Evolutionary conservation across 1,284 basidiomycete species (phyloP).

Genomic region (Apiotrichum veenhuisii): DNA sequence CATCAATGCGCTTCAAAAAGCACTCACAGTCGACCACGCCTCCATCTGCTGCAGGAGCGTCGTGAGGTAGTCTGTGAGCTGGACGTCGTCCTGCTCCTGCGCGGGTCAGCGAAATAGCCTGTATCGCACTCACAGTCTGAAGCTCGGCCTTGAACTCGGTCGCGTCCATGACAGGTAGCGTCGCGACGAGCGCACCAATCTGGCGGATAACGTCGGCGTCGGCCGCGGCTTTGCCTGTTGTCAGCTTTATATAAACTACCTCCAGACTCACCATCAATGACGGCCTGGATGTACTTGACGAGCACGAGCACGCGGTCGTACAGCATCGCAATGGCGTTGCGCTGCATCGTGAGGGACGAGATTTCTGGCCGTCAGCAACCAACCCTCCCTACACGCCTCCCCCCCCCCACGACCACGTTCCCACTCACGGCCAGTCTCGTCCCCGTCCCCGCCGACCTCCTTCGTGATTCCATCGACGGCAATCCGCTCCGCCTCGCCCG

Average conservation of each 20-base stretch:
- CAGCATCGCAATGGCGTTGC: conserved; percentile 93
- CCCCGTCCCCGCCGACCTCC: conserved; percentile 64
- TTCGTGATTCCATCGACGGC: conserved; percentile 92
- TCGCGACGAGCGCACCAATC: conserved; percentile 76
- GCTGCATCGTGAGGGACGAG: conserved; percentile 81
- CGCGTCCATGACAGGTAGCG: conserved; percentile 77
- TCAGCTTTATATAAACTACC: conserved; percentile 1
- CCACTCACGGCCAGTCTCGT: conserved; percentile 54
- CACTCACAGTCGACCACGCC: conserved; percentile 77
- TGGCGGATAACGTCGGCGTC: conserved; percentile 80
- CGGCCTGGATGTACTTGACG: conserved; percentile 72
- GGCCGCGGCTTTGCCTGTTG: conserved; percentile 60
- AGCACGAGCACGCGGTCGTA: conserved; percentile 82
- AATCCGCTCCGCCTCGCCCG: conserved; percentile 95
- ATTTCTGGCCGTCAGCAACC: too few relatives aligned
- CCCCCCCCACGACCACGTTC: too few relatives aligned
- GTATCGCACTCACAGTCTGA: conserved; percentile 60
- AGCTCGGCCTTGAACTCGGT: conserved; percentile 77
- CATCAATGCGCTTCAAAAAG: too few relatives aligned
- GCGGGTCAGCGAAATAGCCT: background rate
- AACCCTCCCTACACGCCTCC: too few relatives aligned
- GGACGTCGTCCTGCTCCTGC: conserved; percentile 93
- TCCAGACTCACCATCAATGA: conserved; percentile 61
- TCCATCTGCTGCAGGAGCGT: conserved; percentile 82
- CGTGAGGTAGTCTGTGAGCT: conserved; percentile 83